A percentile compares a stretch with the other conserved stretches of the same genome.
These are phyloP conservation scores for Colletotrichum coccodes DNA, from an alignment of 2,329 filamentous ascomycete species.

Conservation along the genomic window DNA sequence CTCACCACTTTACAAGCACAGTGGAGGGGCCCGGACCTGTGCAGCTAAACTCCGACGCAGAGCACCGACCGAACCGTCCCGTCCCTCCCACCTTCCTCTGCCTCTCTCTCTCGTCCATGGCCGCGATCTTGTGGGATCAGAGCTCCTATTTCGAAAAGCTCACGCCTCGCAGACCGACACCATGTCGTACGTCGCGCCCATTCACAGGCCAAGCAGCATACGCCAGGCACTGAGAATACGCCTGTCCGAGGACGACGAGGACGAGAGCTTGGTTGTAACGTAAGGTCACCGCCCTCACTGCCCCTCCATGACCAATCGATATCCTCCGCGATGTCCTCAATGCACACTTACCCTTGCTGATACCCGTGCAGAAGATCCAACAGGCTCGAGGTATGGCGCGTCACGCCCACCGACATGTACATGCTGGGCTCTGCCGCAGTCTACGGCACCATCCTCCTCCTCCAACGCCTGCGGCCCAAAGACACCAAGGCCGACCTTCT, in stretches of 20 bases:
- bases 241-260: conserved; percentile 78
- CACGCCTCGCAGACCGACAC: conserved; percentile 28
- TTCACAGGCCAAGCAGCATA: conserved; percentile 91
- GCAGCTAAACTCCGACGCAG: conserved; percentile 31
- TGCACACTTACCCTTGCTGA: conserved; percentile 40
- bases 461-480: conserved; percentile 81
- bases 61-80: conserved; percentile 6
- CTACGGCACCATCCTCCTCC: conserved; percentile 87
- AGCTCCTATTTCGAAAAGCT: conserved; percentile 20
- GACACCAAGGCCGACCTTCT: conserved; percentile 83
- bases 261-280: conserved; percentile 79
- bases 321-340: neutral
- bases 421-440: conserved; percentile 77
- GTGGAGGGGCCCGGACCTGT: conserved; percentile 18
- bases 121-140: conserved; percentile 19
- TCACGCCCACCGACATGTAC: conserved; percentile 70
- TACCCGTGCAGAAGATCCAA: conserved; percentile 76
- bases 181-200: conserved; percentile 96
- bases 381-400: conserved; percentile 84
- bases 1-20: neutral
- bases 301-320: conserved; percentile 7
- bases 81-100: neutral
- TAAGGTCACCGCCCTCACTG: conserved; percentile 57
- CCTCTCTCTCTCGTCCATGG: conserved; percentile 11
- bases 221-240: conserved; percentile 86